Evolutionary conservation across 148 eudicot species (phyloP), one percentile per base, ranked within the genome.

Genomic region (Cornus kousa): DNA sequence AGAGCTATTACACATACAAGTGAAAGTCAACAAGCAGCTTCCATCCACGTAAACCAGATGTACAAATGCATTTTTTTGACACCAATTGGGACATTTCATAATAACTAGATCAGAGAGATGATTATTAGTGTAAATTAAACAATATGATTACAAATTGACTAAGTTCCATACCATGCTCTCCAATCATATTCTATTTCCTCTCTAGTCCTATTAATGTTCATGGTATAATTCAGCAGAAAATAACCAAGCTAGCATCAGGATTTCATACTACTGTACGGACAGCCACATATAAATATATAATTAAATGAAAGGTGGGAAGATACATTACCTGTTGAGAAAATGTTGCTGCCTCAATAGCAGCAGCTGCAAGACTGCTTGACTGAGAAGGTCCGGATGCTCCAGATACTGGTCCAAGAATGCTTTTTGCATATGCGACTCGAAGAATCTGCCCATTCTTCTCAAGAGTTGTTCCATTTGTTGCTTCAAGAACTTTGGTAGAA

Each of bases 331-430:
- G 99, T 77, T 96, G 98, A 80, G 99, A 87, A 93, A 96, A 96
- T n/a, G 98, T 78, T 71, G 98, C 99, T 37, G 99, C 99, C 89
- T 96, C 99, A 79, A 96, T 96, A 40, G 99, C 99, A 80, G 99
- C 99, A 78, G 97, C 98, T 78, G 99, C 99, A 85, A 92, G 97
- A 82, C 97, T 90, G 86, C 99, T 93, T 13, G 99, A 90, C 79
- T 93, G 98, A 78, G 96, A 86, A 65, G 87, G 80, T 57, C 90
- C 96, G 69, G 89, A 84, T 35, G 37, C 37, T 35, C 37, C 37
- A 35, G 37, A 35, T 70, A 91, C 96, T 74, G 98, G 88, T 67
- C 98, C 99, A 82, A 91, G 86, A 62, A 93, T 87, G 87, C 98
- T 96, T 90, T 96, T 96, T 33, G 98, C 97, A 92, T 89, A 96